Evolutionary conservation across 495 filamentous ascomycete species (phyloP), one percentile per base, ranked within the genome.

Genomic region (Melanomma pulvis-pyrius): DNA sequence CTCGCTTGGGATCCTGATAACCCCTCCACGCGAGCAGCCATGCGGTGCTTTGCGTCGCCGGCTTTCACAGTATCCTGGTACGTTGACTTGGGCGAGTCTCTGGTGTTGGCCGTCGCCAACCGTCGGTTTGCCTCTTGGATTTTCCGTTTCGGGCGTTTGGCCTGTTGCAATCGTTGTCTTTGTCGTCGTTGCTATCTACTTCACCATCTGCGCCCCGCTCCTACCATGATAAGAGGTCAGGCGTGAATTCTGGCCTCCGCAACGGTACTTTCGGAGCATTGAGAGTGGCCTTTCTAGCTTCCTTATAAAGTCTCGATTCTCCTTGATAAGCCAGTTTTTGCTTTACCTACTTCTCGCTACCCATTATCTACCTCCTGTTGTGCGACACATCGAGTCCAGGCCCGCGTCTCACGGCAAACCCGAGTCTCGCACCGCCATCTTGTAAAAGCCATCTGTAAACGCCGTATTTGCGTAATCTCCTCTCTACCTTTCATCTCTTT

Each of bases 1-100:
- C 68, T 61, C n/a, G 21, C 24, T 19, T 53, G 59, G 36, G 22
- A 60, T 65, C n/a, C 26, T 52, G 63, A 63, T 63, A 67, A 64
- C 68, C 61, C 54, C 67, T 69, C 59, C 65, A 63, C 65, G 52
- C 57, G 65, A 59, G 59, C 26, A 9, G 52, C 55, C 12, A 56
- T 62, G 58, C 51, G 39, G 58, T 51, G 54, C 19, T n/a, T 26
- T 41, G 47, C 34, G 29, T 55, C 41, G 59, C 24, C 17, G 26
- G 41, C 36, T 25, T 30, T 13, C 25, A 15, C 17, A 51, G 15
- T 39, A n/a, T 34, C 65, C 36, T 50, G 65, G 44, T 28, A 32
- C 17, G 11, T 30, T 15, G 44, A 21, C 29, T 17, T 47, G 53
- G 26, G 36, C 9, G 39, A 12, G 39, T n/a, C 26, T 46, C 28